Conservation (phyloP, 768 basidiomycete genomes). For the Daedaleopsis sinensis region DNA sequence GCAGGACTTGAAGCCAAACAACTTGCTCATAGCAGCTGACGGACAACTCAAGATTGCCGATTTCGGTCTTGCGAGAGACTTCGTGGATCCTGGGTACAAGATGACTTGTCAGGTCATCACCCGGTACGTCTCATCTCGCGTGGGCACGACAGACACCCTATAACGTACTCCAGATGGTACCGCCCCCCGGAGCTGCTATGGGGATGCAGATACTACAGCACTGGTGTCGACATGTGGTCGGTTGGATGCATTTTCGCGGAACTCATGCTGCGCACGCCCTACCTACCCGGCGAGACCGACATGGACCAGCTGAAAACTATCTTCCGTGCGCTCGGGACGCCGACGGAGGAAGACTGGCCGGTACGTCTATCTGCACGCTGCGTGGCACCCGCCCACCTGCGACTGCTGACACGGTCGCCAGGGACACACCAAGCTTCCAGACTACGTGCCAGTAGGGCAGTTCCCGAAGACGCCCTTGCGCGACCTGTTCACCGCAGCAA, state of each 20-base stretch:
- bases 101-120: constrained; percentile 99
- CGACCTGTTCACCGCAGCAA: constrained; percentile 90
- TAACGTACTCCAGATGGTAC: constrained; percentile 75
- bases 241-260: constrained; percentile 98
- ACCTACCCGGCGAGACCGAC: constrained; percentile 92
- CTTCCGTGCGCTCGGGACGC: constrained; percentile 93
- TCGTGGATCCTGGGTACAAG: constrained; percentile 90
- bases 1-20: constrained; percentile 98
- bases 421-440: constrained; percentile 91
- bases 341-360: constrained; percentile 97
- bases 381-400: not conserved
- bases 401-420: constrained; percentile 31
- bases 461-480: constrained; percentile 84
- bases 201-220: constrained; percentile 87
- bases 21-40: constrained; percentile 88
- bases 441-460: constrained; percentile 85
- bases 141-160: constrained; percentile 6
- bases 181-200: constrained; percentile 95
- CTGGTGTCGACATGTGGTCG: constrained; percentile 95
- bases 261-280: constrained; percentile 94
- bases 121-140: constrained; percentile 53
- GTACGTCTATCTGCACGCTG: constrained; percentile 40
- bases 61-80: constrained; percentile 97
- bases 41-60: constrained; percentile 97
- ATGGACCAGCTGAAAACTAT: constrained; percentile 96